phyloP scores from a whole-genome alignment of 306 rosid species.

The Begonia masoniana region DNA sequence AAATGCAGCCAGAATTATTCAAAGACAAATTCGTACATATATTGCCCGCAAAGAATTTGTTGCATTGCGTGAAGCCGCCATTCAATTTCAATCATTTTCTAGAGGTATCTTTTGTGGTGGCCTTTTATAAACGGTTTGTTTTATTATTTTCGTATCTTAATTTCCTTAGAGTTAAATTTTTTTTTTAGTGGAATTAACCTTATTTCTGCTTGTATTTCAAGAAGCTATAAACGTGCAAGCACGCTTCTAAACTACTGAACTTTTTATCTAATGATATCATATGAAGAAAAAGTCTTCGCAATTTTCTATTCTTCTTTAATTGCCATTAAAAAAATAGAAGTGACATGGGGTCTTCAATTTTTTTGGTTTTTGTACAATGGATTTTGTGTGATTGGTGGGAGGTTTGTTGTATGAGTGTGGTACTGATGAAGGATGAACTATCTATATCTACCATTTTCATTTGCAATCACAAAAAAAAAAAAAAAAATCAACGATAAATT shows the following conservation, averaged over 20 bases:
- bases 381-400: too few species aligned
- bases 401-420: too few species aligned
- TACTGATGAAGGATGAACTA: too few species aligned
- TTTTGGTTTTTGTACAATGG: too few species aligned
- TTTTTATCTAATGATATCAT: too few species aligned
- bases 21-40: constrained; percentile 86
- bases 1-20: constrained; percentile 83
- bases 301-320: too few species aligned
- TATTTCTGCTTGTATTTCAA: not conserved
- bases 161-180: not conserved
- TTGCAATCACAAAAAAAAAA: too few species aligned
- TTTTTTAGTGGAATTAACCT: not conserved
- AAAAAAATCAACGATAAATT: too few species aligned
- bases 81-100: constrained; percentile 67
- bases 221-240: not conserved
- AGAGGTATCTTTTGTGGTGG: constrained; percentile 48
- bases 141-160: not conserved
- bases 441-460: too few species aligned
- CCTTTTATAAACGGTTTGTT: constrained; percentile 11
- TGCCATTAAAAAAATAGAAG: too few species aligned
- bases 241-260: not conserved
- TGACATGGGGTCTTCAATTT: too few species aligned
- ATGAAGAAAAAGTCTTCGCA: too few species aligned
- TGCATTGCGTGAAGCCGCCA: constrained; percentile 72
- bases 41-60: constrained; percentile 86